A percentile compares a stretch with the other conserved stretches of the same genome.
phyloP scores from a whole-genome alignment of 179 eudicot genomes.

The Amaranthus tricolor region DNA sequence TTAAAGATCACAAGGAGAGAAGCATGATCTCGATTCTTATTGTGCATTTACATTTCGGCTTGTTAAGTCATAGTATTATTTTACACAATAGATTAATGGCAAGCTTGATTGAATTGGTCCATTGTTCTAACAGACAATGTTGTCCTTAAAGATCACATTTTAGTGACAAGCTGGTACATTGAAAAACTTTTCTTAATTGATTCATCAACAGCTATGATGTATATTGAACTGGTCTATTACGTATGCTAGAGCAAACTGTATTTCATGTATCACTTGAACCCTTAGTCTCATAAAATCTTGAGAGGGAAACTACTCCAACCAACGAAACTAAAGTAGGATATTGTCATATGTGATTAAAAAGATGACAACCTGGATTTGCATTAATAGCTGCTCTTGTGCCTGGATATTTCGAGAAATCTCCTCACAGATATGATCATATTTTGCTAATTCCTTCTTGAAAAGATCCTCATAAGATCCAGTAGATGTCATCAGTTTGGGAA shows the following conservation, averaged over 20 bases:
- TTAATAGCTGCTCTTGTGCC: conserved; percentile 76
- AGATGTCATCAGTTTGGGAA: conserved; percentile 91
- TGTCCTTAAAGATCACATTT: neutral
- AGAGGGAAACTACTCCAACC: neutral
- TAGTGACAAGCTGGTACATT: neutral
- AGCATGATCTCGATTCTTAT: neutral
- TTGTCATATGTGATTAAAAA: neutral
- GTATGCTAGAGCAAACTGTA: neutral
- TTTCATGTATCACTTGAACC: neutral
- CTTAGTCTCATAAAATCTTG: neutral
- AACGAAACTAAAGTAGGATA: neutral
- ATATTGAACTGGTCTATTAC: too few species aligned
- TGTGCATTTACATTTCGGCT: neutral
- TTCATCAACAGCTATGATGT: neutral
- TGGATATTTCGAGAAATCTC: conserved; percentile 80
- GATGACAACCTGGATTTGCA: conserved; percentile 72
- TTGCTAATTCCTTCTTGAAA: conserved; percentile 84
- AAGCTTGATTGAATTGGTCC: neutral
- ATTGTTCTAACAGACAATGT: neutral
- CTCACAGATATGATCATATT: conserved; percentile 74
- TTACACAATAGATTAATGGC: neutral
- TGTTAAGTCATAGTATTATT: neutral
- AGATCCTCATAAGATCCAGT: conserved; percentile 98
- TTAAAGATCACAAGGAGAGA: neutral
- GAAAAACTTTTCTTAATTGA: neutral